Conservation (phyloP, 2,329 filamentous ascomycete genomes). For the Fusarium palustre region DNA sequence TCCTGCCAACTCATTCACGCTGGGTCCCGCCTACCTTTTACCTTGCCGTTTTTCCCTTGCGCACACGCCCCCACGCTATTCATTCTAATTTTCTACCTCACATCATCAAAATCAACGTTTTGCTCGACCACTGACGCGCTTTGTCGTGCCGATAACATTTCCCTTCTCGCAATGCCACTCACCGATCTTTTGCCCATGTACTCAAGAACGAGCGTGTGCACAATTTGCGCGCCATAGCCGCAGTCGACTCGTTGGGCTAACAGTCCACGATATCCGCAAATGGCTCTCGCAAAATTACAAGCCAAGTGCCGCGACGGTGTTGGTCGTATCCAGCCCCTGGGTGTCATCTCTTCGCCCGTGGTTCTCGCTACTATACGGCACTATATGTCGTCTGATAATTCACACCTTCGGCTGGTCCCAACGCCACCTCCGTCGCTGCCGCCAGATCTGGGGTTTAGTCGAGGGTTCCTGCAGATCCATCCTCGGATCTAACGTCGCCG, state of each 20-base stretch:
- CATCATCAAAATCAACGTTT: constrained; percentile 22
- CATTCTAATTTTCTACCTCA: constrained; percentile 21
- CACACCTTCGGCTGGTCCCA: constrained; percentile 16
- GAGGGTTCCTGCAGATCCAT: constrained; percentile 46
- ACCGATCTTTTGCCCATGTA: constrained; percentile 17
- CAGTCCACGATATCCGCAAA: constrained; percentile 15
- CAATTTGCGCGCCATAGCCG: constrained; percentile 1
- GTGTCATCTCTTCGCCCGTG: constrained; percentile 6
- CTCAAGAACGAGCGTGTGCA: neutral
- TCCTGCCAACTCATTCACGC: constrained; percentile 48
- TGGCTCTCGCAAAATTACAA: constrained; percentile 18
- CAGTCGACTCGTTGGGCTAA: neutral
- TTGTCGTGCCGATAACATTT: constrained; percentile 20
- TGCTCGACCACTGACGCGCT: constrained; percentile 14
- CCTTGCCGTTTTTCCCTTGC: constrained; percentile 9
- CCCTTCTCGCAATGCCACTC: constrained; percentile 12
- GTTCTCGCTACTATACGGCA: constrained; percentile 11
- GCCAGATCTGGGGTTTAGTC: constrained; percentile 43
- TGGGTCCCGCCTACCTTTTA: constrained; percentile 9
- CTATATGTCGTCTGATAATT: constrained; percentile 15
- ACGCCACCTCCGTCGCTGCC: constrained; percentile 26
- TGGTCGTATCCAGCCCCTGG: constrained; percentile 19
- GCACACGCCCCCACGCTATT: constrained; percentile 25
- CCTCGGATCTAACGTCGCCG: constrained; percentile 35
- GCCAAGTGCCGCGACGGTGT: constrained; percentile 30